Evolutionary conservation across 805 yeast species (phyloP).

Genomic region (Lachancea kluyveri): DNA sequence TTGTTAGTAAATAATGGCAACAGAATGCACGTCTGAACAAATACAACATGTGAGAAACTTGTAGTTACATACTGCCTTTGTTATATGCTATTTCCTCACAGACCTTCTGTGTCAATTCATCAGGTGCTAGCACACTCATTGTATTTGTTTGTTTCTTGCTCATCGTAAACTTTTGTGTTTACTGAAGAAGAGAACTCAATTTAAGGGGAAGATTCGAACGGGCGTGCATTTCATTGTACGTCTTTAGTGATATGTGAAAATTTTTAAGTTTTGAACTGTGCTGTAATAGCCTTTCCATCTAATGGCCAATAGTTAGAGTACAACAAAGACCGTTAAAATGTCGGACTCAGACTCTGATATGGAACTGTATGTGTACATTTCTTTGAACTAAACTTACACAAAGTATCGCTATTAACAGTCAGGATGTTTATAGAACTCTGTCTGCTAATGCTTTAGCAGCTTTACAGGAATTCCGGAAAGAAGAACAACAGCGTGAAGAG

Average conservation of each 20-base stretch:
- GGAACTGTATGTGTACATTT: conserved; percentile 17
- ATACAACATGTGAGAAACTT: no score
- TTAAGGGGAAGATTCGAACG: conserved; percentile 1
- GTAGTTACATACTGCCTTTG: conserved; percentile 23
- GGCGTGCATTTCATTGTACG: neutral
- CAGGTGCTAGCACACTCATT: conserved; percentile 16
- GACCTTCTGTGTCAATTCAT: conserved; percentile 24
- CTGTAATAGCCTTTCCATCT: neutral
- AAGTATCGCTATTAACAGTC: neutral
- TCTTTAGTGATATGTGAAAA: neutral
- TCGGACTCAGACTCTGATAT: conserved; percentile 22
- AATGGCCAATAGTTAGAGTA: no score
- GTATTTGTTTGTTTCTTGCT: neutral
- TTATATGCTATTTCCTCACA: conserved; percentile 27
- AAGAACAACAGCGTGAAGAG: conserved; percentile 51
- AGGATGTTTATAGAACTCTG: conserved; percentile 20
- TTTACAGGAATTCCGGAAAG: conserved; percentile 55
- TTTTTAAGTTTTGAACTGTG: neutral
- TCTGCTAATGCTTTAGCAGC: conserved; percentile 49
- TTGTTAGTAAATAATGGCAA: conserved; percentile 8
- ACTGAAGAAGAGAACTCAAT: conserved; percentile 1
- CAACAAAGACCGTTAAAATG: no score
- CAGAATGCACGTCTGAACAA: no score
- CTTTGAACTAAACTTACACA: neutral
- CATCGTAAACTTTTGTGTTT: neutral